phyloP scores from a whole-genome alignment of 176 grass and related monocot species.

The Paspalum notatum region DNA sequence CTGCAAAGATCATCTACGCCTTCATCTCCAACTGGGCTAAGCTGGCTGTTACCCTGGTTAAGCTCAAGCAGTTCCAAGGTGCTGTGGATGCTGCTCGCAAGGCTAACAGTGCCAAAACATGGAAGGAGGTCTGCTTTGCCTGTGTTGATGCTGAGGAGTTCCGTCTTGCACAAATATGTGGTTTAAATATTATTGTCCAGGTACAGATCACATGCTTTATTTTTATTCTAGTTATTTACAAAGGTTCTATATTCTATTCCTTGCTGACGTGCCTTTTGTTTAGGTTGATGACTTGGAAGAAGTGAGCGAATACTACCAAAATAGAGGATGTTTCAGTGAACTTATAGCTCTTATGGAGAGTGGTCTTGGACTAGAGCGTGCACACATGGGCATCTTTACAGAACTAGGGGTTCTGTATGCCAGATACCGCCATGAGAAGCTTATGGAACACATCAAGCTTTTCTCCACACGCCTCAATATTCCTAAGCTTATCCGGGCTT shows the following conservation, averaged over 20 bases:
- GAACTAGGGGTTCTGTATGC: conserved; percentile 80
- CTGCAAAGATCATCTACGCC: conserved; percentile 96
- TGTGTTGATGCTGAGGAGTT: conserved; percentile 99
- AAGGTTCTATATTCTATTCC: conserved; percentile 10
- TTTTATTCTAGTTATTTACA: background rate
- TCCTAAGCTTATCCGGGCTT: conserved; percentile 90
- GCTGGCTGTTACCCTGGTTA: conserved; percentile 86
- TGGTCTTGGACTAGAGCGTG: conserved; percentile 60
- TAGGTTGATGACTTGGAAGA: conserved; percentile 98
- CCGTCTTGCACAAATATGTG: conserved; percentile 91
- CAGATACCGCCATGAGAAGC: conserved; percentile 90
- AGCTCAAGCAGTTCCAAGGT: conserved; percentile 96
- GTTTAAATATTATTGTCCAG: conserved; percentile 93
- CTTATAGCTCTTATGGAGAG: conserved; percentile 98
- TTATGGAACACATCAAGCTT: conserved; percentile 99
- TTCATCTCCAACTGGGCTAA: conserved; percentile 99
- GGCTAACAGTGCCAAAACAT: conserved; percentile 97
- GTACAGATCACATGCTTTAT: conserved; percentile 39
- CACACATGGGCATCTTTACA: conserved; percentile 2
- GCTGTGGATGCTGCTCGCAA: conserved; percentile 97
- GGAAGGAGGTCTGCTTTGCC: conserved; percentile 99
- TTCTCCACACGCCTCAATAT: conserved; percentile 91
- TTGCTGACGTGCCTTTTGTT: conserved; percentile 33
- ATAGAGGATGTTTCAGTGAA: conserved; percentile 82
- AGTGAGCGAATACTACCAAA: conserved; percentile 91